Conservation (phyloP, 176 grass and related monocot species). For the Carex parvula region DNA sequence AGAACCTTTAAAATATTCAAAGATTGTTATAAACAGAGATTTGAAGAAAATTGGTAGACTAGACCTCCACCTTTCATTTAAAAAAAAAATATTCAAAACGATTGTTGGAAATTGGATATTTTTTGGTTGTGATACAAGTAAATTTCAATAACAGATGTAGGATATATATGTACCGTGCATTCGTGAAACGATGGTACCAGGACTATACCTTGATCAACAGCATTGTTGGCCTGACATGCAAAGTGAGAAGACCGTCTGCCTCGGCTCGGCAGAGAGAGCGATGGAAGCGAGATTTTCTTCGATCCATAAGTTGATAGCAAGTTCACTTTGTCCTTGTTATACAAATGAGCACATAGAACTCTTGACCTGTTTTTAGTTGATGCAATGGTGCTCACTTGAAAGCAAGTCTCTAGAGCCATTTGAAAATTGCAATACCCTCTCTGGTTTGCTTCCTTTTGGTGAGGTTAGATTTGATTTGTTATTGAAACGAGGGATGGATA, state of each 20-base stretch:
- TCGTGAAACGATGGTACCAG: background rate
- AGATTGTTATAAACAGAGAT: background rate
- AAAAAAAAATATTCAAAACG: background rate
- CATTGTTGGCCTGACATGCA: slow-evolving; percentile 59
- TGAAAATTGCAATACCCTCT: background rate
- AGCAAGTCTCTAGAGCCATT: slow-evolving; percentile 83
- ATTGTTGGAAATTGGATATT: background rate
- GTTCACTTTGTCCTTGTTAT: slow-evolving; percentile 29
- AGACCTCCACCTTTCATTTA: too few species aligned
- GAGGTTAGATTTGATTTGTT: background rate
- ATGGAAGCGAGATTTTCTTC: background rate
- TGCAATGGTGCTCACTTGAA: slow-evolving; percentile 46
- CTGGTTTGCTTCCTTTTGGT: background rate
- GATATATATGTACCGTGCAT: background rate
- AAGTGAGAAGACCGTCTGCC: slow-evolving; percentile 31
- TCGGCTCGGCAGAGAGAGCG: slow-evolving; percentile 16
- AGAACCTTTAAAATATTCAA: background rate
- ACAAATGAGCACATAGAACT: slow-evolving; percentile 33
- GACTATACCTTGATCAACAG: slow-evolving; percentile 70
- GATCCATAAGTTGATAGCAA: background rate
- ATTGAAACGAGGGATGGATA: background rate
- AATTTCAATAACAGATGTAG: background rate
- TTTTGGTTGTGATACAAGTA: background rate
- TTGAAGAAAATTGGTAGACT: too few species aligned
- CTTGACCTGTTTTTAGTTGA: slow-evolving; percentile 42